Evolutionary conservation across 106 monocot species (phyloP).

Genomic region (Allium fistulosum): DNA sequence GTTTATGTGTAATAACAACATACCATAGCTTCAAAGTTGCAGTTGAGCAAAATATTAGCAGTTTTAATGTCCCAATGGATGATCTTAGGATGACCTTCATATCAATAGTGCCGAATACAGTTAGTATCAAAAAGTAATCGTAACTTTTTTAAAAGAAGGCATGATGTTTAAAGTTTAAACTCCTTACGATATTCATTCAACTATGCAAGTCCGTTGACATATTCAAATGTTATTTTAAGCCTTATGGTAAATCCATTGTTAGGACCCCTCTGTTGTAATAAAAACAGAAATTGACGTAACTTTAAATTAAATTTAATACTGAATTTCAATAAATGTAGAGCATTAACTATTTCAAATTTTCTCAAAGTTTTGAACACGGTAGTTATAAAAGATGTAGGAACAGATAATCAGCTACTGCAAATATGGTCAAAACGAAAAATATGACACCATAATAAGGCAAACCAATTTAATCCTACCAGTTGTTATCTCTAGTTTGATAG

Average conservation of each 20-base stretch:
- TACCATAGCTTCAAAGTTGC: constrained; percentile 85
- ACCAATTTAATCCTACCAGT: no score
- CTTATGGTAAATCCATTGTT: constrained; percentile 55
- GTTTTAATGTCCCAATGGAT: constrained; percentile 71
- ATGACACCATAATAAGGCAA: no score
- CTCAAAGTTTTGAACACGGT: no score
- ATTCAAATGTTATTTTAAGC: constrained; percentile 63
- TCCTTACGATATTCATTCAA: constrained; percentile 70
- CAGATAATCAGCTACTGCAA: no score
- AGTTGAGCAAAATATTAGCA: constrained; percentile 59
- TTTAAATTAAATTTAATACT: background rate
- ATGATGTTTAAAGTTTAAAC: background rate
- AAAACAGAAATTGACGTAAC: background rate
- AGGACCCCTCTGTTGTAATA: constrained; percentile 34
- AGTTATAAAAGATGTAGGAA: no score
- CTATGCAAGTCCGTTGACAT: constrained; percentile 73
- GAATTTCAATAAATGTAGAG: no score
- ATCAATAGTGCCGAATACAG: background rate
- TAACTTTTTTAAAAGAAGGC: background rate
- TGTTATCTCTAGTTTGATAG: no score
- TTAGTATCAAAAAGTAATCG: background rate
- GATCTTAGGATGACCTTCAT: constrained; percentile 57
- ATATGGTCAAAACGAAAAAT: no score
- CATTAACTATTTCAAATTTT: no score
- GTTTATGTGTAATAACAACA: background rate